Conservation (phyloP, 148 eudicot genomes). For the Fagopyrum homotropicum region DNA sequence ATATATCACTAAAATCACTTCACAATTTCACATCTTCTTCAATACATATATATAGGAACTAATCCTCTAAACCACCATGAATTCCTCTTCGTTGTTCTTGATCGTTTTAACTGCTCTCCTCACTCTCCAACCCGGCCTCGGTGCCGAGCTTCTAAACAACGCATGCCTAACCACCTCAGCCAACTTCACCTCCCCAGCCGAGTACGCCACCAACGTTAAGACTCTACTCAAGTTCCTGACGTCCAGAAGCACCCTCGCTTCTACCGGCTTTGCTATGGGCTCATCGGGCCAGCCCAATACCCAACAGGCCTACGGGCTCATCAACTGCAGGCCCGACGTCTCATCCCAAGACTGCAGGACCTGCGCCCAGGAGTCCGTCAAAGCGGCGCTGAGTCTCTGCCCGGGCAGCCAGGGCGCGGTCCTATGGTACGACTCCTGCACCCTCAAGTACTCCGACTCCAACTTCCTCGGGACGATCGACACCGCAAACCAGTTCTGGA, state of each 20-base stretch:
- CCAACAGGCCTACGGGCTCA: conserved; percentile 23
- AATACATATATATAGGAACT: not conserved
- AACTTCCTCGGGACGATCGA: conserved; percentile 33
- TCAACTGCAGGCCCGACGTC: conserved; percentile 37
- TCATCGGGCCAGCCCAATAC: conserved; percentile 10
- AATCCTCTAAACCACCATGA: not conserved
- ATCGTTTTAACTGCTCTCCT: not conserved
- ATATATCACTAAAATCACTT: not conserved
- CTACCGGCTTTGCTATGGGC: conserved; percentile 5
- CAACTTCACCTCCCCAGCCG: conserved; percentile 2
- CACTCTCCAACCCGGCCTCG: not conserved
- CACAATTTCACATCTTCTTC: not conserved
- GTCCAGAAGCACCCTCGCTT: conserved; percentile 1
- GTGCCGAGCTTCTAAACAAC: not conserved
- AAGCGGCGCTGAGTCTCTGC: conserved; percentile 20
- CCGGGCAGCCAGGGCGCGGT: conserved; percentile 24
- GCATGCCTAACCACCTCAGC: not conserved
- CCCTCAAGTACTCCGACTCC: conserved; percentile 24
- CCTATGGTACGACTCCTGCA: conserved; percentile 43
- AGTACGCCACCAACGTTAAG: conserved; percentile 3
- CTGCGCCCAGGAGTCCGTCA: conserved; percentile 25
- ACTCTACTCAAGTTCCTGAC: not conserved
- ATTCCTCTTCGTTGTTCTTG: not conserved
- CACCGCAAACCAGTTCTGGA: conserved; percentile 8
- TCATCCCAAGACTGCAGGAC: conserved; percentile 17